A percentile compares a stretch with the other conserved stretches of the same genome.
phyloP scores from a whole-genome alignment of 2,329 filamentous ascomycete species.

The Endoconidiophora polonica region DNA sequence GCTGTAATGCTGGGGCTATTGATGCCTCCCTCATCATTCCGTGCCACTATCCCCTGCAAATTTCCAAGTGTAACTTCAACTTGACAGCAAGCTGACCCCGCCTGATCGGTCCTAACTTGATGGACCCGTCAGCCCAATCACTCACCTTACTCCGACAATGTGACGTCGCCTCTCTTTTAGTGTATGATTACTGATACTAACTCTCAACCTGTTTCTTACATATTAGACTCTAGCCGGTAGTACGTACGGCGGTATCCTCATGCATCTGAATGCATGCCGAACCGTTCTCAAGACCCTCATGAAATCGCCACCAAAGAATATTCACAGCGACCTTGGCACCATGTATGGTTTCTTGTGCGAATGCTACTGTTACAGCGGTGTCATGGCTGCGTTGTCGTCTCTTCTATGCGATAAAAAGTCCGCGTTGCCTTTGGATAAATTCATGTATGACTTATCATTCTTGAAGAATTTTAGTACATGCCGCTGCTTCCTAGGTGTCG shows the following conservation, averaged over 20 bases:
- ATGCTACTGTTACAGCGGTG: constrained; percentile 7
- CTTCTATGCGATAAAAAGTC: constrained; percentile 3
- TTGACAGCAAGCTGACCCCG: too few species aligned
- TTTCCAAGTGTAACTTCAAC: too few species aligned
- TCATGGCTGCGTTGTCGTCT: constrained; percentile 3
- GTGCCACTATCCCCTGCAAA: too few species aligned
- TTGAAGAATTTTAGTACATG: constrained; percentile 3
- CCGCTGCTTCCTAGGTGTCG: constrained; percentile 7
- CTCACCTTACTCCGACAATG: not conserved
- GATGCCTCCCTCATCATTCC: too few species aligned
- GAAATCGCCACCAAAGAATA: not conserved
- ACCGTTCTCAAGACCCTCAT: constrained; percentile 3
- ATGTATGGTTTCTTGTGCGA: constrained; percentile 12
- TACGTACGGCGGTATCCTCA: constrained; percentile 7
- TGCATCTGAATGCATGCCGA: constrained; percentile 11
- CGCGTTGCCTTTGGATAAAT: constrained; percentile 8
- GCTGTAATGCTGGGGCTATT: too few species aligned
- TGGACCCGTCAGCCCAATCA: too few species aligned
- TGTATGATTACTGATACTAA: not conserved
- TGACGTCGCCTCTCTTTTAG: not conserved
- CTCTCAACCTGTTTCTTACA: not conserved
- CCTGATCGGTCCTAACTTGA: too few species aligned
- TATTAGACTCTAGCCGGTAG: constrained; percentile 8
- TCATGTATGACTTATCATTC: constrained; percentile 8
- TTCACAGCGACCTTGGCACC: not conserved